Base-by-base conservation (phyloP, 1,284 basidiomycete genomes). In the Marasmius sp. region DNA sequence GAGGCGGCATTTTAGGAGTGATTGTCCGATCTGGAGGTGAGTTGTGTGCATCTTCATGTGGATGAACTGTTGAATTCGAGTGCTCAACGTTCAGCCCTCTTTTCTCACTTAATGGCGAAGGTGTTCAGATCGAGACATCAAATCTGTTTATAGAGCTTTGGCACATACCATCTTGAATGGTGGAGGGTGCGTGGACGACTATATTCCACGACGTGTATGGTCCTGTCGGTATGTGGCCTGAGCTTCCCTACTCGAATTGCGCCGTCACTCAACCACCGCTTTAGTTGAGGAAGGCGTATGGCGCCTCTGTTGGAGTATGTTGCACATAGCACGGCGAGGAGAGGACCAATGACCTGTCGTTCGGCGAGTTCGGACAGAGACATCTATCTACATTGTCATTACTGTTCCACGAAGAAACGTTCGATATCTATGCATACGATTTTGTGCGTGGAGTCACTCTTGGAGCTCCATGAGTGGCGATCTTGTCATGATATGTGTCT, bases 141-240 rank as follows among this genome's bases (percentile, higher is more conserved):
- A 84, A 9, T 89, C 88, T 9, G 72, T 72, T 4, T 86, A 75
- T 69, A 89, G 89, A 16, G 78, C 87, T 1, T 68, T 90, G 12
- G 61, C 56, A 56, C 27, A 57, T 36, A n/a, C 7, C 12, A 20
- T 6, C 16, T 3, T 22, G 33, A 57, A 16, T 43, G 20, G 6
- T 22, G n/a, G 9, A 62, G 61, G 89, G 89, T 0, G 65, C 82
- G 9, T 91, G 89, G 89, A 87, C 88, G 1, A 91, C 89, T 0
- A 75, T 85, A 6, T 82, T 85, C 48, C 89, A 91, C 63, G 86
- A 89, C 34, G 62, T 58, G 1, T 80, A 80, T 39, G 85, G 85
- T 67, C 85, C 85, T 22, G 77, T 85, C 62, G 84, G 84, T 85
- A 47, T 58, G 81, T 72, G n/a, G n/a, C n/a, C 27, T 39, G 10